A percentile compares a stretch with the other conserved stretches of the same genome.
Conservation (phyloP, 768 basidiomycete genomes). For the Lactarius deliciosus region DNA sequence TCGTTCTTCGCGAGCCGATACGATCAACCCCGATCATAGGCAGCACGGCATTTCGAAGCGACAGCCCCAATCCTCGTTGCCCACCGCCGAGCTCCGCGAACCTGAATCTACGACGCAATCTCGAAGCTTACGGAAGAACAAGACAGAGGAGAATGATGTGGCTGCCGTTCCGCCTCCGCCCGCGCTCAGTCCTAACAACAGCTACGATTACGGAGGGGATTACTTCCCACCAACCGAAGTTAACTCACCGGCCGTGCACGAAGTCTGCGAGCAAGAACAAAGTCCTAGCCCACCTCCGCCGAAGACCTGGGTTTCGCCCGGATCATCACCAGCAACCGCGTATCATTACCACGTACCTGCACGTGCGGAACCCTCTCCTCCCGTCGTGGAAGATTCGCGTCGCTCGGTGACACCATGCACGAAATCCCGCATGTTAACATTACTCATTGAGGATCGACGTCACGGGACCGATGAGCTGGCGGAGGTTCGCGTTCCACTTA, state of each 20-base stretch:
- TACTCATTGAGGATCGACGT: conserved; percentile 65
- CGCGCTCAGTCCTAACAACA: not conserved
- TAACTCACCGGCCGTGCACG: not conserved
- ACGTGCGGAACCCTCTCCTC: conserved; percentile 14
- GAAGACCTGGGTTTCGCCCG: conserved; percentile 12
- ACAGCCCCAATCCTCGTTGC: not conserved
- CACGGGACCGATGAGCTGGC: conserved; percentile 56
- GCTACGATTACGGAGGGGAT: conserved; percentile 1
- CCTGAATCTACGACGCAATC: not conserved
- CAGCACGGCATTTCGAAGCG: not conserved
- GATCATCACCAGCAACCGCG: conserved; percentile 1
- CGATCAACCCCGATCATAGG: not conserved
- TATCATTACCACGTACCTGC: not conserved
- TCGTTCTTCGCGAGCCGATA: not conserved
- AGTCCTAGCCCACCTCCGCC: conserved; percentile 11
- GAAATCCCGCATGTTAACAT: conserved; percentile 54
- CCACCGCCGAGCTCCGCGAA: not conserved
- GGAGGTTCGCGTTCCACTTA: conserved; percentile 64
- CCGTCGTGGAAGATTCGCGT: not conserved
- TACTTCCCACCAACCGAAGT: conserved; percentile 9
- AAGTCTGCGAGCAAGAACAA: not conserved
- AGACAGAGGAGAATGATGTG: not conserved
- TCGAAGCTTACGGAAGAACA: conserved; percentile 3
- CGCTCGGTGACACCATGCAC: not conserved
- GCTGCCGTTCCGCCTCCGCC: not conserved